Percentiles rank a stretch among this genome's conserved stretches.
Conservation (phyloP, 805 yeast species). For the Saccharomycopsis fodiens region DNA sequence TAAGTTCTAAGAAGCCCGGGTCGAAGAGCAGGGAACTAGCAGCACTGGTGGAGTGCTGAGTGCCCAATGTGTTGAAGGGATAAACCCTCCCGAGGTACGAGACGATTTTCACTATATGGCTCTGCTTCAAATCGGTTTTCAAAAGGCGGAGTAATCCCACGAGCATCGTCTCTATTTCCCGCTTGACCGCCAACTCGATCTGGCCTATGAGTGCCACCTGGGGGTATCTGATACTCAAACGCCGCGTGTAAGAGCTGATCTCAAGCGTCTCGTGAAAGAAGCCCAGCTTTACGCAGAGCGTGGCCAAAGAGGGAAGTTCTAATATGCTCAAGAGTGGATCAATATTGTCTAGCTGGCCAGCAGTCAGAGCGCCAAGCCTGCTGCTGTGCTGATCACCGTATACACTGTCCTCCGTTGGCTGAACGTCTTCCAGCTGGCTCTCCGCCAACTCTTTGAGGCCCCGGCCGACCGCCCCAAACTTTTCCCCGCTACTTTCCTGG, state of each 20-base stretch:
- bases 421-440: slow-evolving; percentile 28
- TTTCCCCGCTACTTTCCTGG: too few species aligned
- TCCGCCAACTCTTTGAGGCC: slow-evolving; percentile 17
- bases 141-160: slow-evolving; percentile 61
- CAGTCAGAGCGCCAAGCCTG: too few species aligned
- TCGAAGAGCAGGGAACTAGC: slow-evolving; percentile 9
- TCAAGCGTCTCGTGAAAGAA: slow-evolving; percentile 87
- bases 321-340: slow-evolving; percentile 69
- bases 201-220: slow-evolving; percentile 43
- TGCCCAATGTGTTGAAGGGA: slow-evolving; percentile 30
- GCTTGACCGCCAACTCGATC: slow-evolving; percentile 43
- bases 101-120: slow-evolving; percentile 70
- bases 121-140: slow-evolving; percentile 69
- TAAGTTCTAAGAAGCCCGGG: slow-evolving; percentile 2
- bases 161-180: slow-evolving; percentile 59
- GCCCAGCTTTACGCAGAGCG: slow-evolving; percentile 79
- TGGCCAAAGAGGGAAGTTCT: slow-evolving; percentile 76
- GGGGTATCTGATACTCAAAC: slow-evolving; percentile 65
- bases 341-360: too few species aligned
- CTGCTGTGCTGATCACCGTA: background rate
- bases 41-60: background rate
- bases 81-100: slow-evolving; percentile 67
- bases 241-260: slow-evolving; percentile 62
- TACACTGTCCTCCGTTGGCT: slow-evolving; percentile 6
- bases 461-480: slow-evolving; percentile 3